Percentiles rank a stretch among this genome's conserved stretches.
phyloP scores from a whole-genome alignment of 805 yeast genomes.

The Ogataea nakhonphanomensis region DNA sequence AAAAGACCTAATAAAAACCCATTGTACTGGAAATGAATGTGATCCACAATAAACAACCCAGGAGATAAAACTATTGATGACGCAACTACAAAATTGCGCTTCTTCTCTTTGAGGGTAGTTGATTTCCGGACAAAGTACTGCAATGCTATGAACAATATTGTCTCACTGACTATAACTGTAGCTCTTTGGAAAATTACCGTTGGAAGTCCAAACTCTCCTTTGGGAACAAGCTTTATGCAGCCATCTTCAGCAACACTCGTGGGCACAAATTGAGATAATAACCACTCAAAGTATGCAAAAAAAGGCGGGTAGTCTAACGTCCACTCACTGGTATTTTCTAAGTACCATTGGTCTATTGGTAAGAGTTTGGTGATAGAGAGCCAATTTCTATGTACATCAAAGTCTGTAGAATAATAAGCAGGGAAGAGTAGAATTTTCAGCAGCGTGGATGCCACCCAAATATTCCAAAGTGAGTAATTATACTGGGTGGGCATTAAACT shows the following conservation, averaged over 20 bases:
- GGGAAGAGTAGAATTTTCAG: conserved; percentile 63
- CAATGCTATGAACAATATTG: conserved; percentile 62
- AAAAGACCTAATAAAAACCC: conserved; percentile 88
- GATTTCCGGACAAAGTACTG: conserved; percentile 65
- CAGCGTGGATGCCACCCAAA: conserved; percentile 60
- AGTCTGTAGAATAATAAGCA: conserved; percentile 91
- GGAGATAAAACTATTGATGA: conserved; percentile 84
- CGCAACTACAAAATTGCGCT: conserved; percentile 68
- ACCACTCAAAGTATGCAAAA: conserved; percentile 93
- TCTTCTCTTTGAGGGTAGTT: conserved; percentile 32
- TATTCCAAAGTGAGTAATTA: conserved; percentile 57
- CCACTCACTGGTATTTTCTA: conserved; percentile 79
- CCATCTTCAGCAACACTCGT: conserved; percentile 63
- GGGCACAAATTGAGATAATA: conserved; percentile 70
- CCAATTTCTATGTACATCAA: conserved; percentile 98
- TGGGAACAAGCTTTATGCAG: conserved; percentile 62
- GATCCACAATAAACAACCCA: conserved; percentile 86
- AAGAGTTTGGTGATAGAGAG: conserved; percentile 78
- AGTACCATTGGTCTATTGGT: conserved; percentile 80
- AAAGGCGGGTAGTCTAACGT: conserved; percentile 97
- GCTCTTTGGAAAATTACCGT: conserved; percentile 78
- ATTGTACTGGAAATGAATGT: conserved; percentile 95
- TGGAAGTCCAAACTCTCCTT: conserved; percentile 70
- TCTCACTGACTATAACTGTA: conserved; percentile 77
- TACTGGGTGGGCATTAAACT: conserved; percentile 15